Conservation (phyloP, 805 yeast genomes). For the Metschnikowia henanensis region DNA sequence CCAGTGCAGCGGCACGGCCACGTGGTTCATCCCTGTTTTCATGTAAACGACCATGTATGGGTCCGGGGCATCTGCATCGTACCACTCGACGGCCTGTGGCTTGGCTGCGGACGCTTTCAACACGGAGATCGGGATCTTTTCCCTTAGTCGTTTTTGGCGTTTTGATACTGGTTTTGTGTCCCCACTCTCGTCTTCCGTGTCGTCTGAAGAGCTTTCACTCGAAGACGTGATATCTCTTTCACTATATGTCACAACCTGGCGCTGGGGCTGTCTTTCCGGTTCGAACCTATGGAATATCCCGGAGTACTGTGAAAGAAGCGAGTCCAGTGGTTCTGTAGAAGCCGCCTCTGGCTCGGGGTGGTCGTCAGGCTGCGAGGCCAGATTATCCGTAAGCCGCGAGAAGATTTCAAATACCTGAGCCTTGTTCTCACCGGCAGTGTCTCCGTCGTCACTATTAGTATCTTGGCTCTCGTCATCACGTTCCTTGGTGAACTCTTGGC, state of each 20-base stretch:
- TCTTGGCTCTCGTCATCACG: not conserved
- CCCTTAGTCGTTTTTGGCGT: slow-evolving; percentile 49
- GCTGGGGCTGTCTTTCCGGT: not conserved
- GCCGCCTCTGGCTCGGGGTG: not conserved
- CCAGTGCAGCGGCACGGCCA: slow-evolving; percentile 89
- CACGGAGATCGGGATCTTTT: slow-evolving; percentile 63
- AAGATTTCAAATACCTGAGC: not conserved
- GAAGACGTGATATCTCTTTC: not conserved
- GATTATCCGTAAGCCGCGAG: slow-evolving; percentile 2
- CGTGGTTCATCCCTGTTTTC: slow-evolving; percentile 62
- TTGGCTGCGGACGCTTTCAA: slow-evolving; percentile 58
- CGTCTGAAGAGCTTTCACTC: slow-evolving; percentile 1
- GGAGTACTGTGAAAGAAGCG: slow-evolving; percentile 20
- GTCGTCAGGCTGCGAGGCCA: not conserved
- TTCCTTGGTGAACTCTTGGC: no score
- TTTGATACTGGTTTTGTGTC: slow-evolving; percentile 33
- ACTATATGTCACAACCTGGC: not conserved
- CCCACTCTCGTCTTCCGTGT: slow-evolving; percentile 10
- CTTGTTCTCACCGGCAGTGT: not conserved
- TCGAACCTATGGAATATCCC: slow-evolving; percentile 22
- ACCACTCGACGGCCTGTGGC: slow-evolving; percentile 86
- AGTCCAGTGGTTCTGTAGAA: not conserved
- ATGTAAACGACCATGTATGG: slow-evolving; percentile 66
- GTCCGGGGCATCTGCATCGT: slow-evolving; percentile 80
- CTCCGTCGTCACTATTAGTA: not conserved